Base-by-base conservation (phyloP, 2,329 filamentous ascomycete species). In the Sporothrix mexicana region DNA sequence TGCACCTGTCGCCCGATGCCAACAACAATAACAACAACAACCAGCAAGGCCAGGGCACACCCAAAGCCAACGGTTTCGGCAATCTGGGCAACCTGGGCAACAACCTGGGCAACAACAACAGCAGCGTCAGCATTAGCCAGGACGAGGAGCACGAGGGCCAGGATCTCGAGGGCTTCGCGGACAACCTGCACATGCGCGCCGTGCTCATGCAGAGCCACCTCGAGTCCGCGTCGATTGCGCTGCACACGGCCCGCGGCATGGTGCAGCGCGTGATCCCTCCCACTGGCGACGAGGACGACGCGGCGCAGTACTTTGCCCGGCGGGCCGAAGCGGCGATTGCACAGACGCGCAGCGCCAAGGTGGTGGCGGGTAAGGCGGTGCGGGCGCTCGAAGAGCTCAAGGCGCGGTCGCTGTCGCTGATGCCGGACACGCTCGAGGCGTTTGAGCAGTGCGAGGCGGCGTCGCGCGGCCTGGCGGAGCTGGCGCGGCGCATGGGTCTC, bases 291-390 rank as follows among this genome's bases (percentile, higher is more conserved):
- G 90, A 93, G 8, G 91, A 92, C 70, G 92, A 93, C 74, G 84
- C 89, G 76, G 88, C 87, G 12, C 84, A 90, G 74, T 87, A 92
- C 77, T 91, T 97, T 77, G 81, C 88, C 43, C 90, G 89, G 78
- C 93, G 91, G 79, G 85, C 91, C 0, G 94, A 97, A 74, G 81
- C 86, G 17, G 88, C 94, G 71, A 88, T 94, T 74, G 90, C 88
- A 15, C 91, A 94, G 78, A 93, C 92, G 8, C 89, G 95, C 74
- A 94, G 92, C 79, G 88, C 92, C 72, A 97, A 97, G 85, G 93
- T 97, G 47, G 87, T 95, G 67, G 89, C 92, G 66, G 89, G 91
- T 72, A 97, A 97, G 83, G 88, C 93, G 6, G 87, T 93, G 57
- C 89, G 92, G 70, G 90, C 92, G 20, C 83, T 97, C 13, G 89